These are phyloP conservation scores for Caloboletus inedulis DNA, from an alignment of 1,284 basidiomycete genomes.

Conservation along the genomic window DNA sequence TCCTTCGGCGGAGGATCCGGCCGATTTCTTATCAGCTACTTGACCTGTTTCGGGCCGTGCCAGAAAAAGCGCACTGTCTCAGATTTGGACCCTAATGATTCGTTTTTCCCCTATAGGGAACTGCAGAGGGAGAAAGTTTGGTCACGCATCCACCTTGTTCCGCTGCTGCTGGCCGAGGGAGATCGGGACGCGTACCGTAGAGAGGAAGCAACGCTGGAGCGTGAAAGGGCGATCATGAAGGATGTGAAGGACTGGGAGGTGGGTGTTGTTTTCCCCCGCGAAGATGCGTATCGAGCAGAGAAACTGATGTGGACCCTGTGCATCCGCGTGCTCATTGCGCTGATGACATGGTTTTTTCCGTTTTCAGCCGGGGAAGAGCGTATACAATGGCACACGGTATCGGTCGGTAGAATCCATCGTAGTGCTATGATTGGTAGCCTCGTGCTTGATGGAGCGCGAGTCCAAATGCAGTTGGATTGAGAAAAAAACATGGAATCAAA, in stretches of 20 bases:
- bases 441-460: conserved; percentile 3
- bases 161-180: conserved; percentile 87
- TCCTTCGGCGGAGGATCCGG: conserved; percentile 53
- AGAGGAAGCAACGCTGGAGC: conserved; percentile 70
- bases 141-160: conserved; percentile 95
- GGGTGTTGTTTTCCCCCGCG: conserved; percentile 36
- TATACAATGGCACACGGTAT: conserved; percentile 85
- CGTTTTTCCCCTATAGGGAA: conserved; percentile 61
- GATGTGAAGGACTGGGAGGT: conserved; percentile 95
- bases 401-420: conserved; percentile 62
- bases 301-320: conserved; percentile 26
- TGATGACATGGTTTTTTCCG: conserved; percentile 5
- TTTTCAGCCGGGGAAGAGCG: conserved; percentile 70
- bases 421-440: conserved; percentile 47
- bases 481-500: conserved; percentile 12
- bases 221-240: conserved; percentile 95
- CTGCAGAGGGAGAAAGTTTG: conserved; percentile 91
- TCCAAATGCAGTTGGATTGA: conserved; percentile 13
- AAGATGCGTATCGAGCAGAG: conserved; percentile 21
- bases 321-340: not conserved
- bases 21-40: conserved; percentile 51
- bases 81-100: conserved; percentile 37
- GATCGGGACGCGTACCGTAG: conserved; percentile 90
- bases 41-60: conserved; percentile 36
- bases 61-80: conserved; percentile 38